A percentile compares a stretch with the other conserved stretches of the same genome.
Conservation (phyloP, 2,329 filamentous ascomycete genomes). For the Annulohypoxylon truncatum region DNA sequence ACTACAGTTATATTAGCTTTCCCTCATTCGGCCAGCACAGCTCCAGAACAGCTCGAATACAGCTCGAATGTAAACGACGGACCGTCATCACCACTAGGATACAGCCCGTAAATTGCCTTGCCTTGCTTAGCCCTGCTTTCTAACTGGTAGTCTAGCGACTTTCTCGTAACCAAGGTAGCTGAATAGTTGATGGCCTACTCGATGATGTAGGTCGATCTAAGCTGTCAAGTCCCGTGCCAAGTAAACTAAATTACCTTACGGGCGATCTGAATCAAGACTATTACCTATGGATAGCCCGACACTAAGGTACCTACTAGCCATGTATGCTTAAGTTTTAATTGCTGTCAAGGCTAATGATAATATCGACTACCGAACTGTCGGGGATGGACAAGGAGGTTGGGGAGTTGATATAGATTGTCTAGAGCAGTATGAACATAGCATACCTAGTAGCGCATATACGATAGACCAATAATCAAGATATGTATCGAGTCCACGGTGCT, state of each 20-base stretch:
- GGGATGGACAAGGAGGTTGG: background rate
- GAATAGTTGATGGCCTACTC: slow-evolving; percentile 14
- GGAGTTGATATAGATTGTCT: background rate
- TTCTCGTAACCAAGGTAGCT: slow-evolving; percentile 4
- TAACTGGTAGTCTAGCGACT: slow-evolving; percentile 9
- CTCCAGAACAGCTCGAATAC: background rate
- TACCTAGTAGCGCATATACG: background rate
- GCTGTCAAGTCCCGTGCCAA: slow-evolving; percentile 27
- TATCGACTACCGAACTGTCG: background rate
- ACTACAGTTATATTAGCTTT: slow-evolving; percentile 3
- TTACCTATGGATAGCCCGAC: slow-evolving; percentile 7
- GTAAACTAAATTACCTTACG: slow-evolving; percentile 11
- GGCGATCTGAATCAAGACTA: slow-evolving; percentile 9
- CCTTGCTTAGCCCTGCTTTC: slow-evolving; percentile 1
- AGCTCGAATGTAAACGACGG: background rate
- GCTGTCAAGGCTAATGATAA: slow-evolving; percentile 9
- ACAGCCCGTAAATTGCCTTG: slow-evolving; percentile 8
- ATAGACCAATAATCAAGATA: background rate
- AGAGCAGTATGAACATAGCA: background rate
- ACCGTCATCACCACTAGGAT: background rate
- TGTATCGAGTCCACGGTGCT: background rate
- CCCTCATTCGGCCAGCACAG: slow-evolving; percentile 13
- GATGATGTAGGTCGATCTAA: slow-evolving; percentile 36
- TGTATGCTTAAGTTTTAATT: background rate
- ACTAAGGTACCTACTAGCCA: background rate